Evolutionary conservation across 78 protist species (phyloP).

Genomic region (Speleostelium caveatum): DNA sequence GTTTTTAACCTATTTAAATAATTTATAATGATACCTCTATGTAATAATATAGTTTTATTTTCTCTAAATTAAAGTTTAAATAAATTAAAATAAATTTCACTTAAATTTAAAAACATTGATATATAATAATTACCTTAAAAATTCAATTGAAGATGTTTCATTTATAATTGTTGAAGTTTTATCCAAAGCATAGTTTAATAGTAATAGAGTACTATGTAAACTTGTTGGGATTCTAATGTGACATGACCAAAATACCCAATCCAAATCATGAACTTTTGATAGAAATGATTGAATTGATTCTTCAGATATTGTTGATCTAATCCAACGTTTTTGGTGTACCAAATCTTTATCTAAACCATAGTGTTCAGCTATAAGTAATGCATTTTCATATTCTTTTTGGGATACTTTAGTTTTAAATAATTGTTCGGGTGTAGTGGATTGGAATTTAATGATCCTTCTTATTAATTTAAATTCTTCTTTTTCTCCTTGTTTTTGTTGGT

Average conservation of each 20-base stretch:
- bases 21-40: slow-evolving; percentile 20
- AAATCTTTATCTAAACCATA: slow-evolving; percentile 76
- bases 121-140: slow-evolving; percentile 1
- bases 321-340: slow-evolving; percentile 72
- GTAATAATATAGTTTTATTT: slow-evolving; percentile 7
- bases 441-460: slow-evolving; percentile 51
- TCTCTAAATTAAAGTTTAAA: slow-evolving; percentile 4
- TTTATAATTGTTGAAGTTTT: background rate
- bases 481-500: background rate
- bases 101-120: background rate
- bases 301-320: slow-evolving; percentile 3
- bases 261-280: slow-evolving; percentile 48
- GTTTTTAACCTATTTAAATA: slow-evolving; percentile 46
- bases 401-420: slow-evolving; percentile 51
- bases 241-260: slow-evolving; percentile 70
- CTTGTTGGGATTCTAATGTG: slow-evolving; percentile 51
- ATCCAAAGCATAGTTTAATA: slow-evolving; percentile 46
- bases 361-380: slow-evolving; percentile 68
- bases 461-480: slow-evolving; percentile 5
- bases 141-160: background rate
- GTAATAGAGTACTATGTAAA: slow-evolving; percentile 27
- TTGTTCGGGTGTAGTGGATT: slow-evolving; percentile 77
- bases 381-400: slow-evolving; percentile 70
- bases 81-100: background rate
- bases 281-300: slow-evolving; percentile 35